Percentiles rank a stretch among this genome's conserved stretches.
Conservation (phyloP, 495 filamentous ascomycete species). For the Glonium stellatum region DNA sequence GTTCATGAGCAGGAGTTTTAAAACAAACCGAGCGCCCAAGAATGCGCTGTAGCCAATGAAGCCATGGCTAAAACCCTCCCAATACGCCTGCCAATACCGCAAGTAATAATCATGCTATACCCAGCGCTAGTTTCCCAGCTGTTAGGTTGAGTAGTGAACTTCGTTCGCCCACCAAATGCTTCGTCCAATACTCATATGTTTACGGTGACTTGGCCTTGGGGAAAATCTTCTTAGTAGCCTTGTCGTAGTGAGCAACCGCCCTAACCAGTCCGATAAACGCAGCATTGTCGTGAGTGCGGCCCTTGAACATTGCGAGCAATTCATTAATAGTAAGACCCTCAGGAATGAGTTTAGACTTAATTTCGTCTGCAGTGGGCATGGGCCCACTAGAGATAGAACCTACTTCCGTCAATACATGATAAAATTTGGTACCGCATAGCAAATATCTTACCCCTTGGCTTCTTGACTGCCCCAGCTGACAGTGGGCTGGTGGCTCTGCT, state of each 20-base stretch:
- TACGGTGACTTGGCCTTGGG: too few species aligned
- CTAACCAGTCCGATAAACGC: conserved; percentile 52
- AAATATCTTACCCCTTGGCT: conserved; percentile 29
- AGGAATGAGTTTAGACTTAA: conserved; percentile 58
- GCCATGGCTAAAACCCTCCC: too few species aligned
- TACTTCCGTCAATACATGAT: conserved; percentile 1
- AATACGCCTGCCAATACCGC: too few species aligned
- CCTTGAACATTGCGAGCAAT: conserved; percentile 56
- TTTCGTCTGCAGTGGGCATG: conserved; percentile 57
- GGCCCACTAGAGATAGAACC: conserved; percentile 7
- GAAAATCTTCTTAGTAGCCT: conserved; percentile 1
- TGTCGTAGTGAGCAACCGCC: conserved; percentile 40
- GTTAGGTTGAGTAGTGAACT: too few species aligned
- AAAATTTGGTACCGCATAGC: conserved; percentile 13
- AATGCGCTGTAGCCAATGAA: too few species aligned
- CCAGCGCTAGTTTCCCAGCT: too few species aligned
- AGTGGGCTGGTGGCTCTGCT: conserved; percentile 38
- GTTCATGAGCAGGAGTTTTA: too few species aligned
- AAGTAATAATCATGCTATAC: too few species aligned
- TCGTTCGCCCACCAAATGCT: too few species aligned
- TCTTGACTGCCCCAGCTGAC: conserved; percentile 37
- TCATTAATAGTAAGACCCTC: conserved; percentile 60
- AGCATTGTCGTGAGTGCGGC: conserved; percentile 29
- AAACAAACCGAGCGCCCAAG: too few species aligned
- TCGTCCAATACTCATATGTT: too few species aligned